Evolutionary conservation across 305 asterid genomes (phyloP), one percentile per base, ranked within the genome.

Genomic region (Solanum aculeatissimum): DNA sequence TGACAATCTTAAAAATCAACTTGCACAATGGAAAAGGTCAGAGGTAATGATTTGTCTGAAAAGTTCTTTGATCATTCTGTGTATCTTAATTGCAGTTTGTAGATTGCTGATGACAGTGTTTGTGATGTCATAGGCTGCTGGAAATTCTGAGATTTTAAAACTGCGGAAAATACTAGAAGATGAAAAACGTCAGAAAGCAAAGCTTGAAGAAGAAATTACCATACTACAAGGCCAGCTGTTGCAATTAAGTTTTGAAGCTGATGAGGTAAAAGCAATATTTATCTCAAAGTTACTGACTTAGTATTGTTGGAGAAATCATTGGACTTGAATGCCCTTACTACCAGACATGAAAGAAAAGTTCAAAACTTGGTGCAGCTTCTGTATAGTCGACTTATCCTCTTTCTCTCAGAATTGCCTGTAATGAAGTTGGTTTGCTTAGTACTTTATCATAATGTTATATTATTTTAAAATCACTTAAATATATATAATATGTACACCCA

Each of bases 201-300:
- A 91, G 87, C 95, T 92, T 77, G 97, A 94, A 89, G 97, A 92
- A 83, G 97, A 94, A 89, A 92, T 95, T 65, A 74, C 90, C 82
- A 85, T 83, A 85, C 87, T 95, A 87, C 95, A 92, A 81, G 90
- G 90, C 81, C 95, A 90, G 85, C 91, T 95, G 25, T 74, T 93
- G 88, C 94, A 94, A 83, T 79, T 95, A 88, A 93, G 98, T 86
- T 90, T 87, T 18, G 95, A 95, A 88, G 97, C 97, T 87, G 98
- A 93, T 79, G 94, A 91, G 96, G 98, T 94, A 89, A 85, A 80
- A 18, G 4, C 9, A 65, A 16, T 82, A 49, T 65, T 9, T 25
- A 75, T 75, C 62, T 49, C 60, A 75, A 49, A 49, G 38, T 21
- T 45, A 29, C 2, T 47, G 58, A 74, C 55, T 75, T 16, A 27